phyloP scores from a whole-genome alignment of 202 grass and related monocot species.

The Saccharum hybrid region DNA sequence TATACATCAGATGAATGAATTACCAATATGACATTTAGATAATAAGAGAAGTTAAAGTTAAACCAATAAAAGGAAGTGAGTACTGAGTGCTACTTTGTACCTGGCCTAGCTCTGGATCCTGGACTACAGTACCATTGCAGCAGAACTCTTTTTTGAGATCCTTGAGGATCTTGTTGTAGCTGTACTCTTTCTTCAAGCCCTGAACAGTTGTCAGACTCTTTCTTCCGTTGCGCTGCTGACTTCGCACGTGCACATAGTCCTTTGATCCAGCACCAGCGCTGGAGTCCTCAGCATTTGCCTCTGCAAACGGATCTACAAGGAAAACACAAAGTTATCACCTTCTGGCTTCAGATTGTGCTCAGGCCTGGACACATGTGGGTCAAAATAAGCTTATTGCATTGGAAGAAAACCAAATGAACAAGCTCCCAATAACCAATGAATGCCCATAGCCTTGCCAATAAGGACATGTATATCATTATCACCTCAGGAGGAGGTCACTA shows the following conservation, averaged over 20 bases:
- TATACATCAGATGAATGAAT: neutral
- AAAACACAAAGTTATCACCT: neutral
- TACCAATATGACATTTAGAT: constrained; percentile 5
- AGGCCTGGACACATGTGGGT: neutral
- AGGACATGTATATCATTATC: neutral
- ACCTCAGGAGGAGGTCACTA: neutral
- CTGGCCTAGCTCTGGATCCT: constrained; percentile 89
- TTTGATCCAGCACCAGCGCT: constrained; percentile 69
- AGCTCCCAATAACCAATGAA: neutral
- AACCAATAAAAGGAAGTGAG: neutral
- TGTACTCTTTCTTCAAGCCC: constrained; percentile 86
- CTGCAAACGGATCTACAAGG: constrained; percentile 78
- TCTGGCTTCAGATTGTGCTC: neutral
- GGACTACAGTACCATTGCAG: constrained; percentile 89
- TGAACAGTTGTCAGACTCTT: constrained; percentile 97
- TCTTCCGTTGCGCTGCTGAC: constrained; percentile 92
- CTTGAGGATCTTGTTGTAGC: constrained; percentile 91
- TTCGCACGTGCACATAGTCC: constrained; percentile 90
- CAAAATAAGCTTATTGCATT: neutral
- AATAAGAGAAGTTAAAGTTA: neutral
- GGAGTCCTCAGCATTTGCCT: constrained; percentile 93
- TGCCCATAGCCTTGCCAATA: neutral
- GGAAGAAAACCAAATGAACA: neutral
- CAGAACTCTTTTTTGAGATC: constrained; percentile 95
- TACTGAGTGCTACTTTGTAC: constrained; percentile 20